A percentile compares a stretch with the other conserved stretches of the same genome.
Evolutionary conservation across 805 yeast species (phyloP).

Genomic region (Wickerhamomyces subpelliculosus): DNA sequence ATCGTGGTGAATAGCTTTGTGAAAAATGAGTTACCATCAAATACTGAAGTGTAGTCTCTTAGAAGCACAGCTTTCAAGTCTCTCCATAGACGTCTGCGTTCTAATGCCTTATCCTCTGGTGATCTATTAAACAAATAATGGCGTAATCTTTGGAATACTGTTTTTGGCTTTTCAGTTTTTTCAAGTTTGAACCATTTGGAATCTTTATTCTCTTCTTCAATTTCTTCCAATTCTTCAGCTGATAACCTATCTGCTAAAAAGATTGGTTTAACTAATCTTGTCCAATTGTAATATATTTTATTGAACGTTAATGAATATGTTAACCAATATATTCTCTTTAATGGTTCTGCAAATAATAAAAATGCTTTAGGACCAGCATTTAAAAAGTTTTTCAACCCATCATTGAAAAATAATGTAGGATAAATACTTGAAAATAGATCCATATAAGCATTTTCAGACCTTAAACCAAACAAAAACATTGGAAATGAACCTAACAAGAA

Average conservation of each 20-base stretch:
- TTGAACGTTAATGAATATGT: constrained; percentile 22
- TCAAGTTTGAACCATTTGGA: background rate
- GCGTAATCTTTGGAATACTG: background rate
- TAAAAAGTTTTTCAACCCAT: background rate
- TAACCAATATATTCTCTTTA: constrained; percentile 10
- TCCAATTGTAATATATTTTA: constrained; percentile 29
- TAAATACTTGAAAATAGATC: constrained; percentile 9
- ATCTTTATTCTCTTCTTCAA: constrained; percentile 24
- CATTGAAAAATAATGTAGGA: constrained; percentile 16
- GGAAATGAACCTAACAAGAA: constrained; percentile 24
- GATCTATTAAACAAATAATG: background rate
- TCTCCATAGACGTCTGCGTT: constrained; percentile 12
- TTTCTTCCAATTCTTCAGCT: constrained; percentile 22
- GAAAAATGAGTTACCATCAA: constrained; percentile 12
- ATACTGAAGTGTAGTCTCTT: constrained; percentile 23
- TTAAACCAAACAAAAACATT: constrained; percentile 18
- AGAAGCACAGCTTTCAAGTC: constrained; percentile 22
- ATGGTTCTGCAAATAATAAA: constrained; percentile 6
- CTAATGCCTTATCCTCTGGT: constrained; percentile 3
- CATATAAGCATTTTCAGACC: constrained; percentile 7
- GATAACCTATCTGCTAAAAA: constrained; percentile 28
- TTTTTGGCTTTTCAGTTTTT: constrained; percentile 2
- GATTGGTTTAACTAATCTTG: constrained; percentile 25
- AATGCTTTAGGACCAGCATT: constrained; percentile 8
- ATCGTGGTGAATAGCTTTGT: constrained; percentile 21